phyloP scores from a whole-genome alignment of 352 stramenopile species.

The Phytophthora ohioensis region DNA sequence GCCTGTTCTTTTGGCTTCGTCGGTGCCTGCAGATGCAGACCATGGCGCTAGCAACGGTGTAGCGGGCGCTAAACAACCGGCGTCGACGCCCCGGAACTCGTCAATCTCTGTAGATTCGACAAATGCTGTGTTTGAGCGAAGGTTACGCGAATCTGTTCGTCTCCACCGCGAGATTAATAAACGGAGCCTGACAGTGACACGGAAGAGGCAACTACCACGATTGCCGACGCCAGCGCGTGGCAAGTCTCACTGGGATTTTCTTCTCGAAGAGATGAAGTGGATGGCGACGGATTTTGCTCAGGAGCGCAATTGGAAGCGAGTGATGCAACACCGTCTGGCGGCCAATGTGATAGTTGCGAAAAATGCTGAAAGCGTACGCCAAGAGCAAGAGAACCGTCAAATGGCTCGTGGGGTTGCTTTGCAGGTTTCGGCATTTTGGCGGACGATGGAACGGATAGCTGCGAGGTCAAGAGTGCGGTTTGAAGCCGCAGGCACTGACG shows the following conservation, averaged over 20 bases:
- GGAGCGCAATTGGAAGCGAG: conserved; percentile 96
- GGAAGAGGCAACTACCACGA: conserved; percentile 80
- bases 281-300: conserved; percentile 97
- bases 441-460: conserved; percentile 86
- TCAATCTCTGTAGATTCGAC: conserved; percentile 24
- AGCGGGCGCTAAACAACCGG: conserved; percentile 13
- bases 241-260: conserved; percentile 93
- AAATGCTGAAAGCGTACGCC: conserved; percentile 72
- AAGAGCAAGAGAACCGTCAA: conserved; percentile 73
- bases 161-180: conserved; percentile 53
- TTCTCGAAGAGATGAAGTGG: conserved; percentile 98
- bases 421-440: conserved; percentile 85
- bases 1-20: conserved; percentile 19
- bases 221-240: conserved; percentile 56
- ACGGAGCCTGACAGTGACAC: conserved; percentile 47
- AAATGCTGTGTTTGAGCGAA: conserved; percentile 63
- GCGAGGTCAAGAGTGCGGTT: conserved; percentile 80
- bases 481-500: conserved; percentile 46
- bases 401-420: conserved; percentile 70
- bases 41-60: conserved; percentile 26
- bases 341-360: conserved; percentile 69
- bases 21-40: conserved; percentile 13
- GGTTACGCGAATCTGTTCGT: conserved; percentile 56
- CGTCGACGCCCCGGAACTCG: conserved; percentile 14
- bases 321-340: conserved; percentile 69